These are phyloP conservation scores for Acanthamoeba culbertsoni DNA, from an alignment of 208 protist genomes.

Conservation along the genomic window DNA sequence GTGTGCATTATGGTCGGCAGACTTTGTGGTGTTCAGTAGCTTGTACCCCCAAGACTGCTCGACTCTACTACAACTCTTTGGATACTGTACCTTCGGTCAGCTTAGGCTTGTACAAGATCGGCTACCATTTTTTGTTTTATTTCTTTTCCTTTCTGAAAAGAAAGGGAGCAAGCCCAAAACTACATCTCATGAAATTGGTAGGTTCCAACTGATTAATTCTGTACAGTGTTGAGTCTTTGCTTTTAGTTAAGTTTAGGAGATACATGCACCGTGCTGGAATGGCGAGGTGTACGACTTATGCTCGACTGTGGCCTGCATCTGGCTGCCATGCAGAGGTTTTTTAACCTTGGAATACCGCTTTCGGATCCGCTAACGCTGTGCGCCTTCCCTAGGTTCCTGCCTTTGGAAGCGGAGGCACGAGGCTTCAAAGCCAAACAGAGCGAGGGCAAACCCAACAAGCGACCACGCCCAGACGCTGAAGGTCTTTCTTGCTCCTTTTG, in stretches of 20 bases:
- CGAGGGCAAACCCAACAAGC: slow-evolving; percentile 19
- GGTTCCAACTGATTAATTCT: no score
- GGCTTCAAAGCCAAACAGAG: not conserved
- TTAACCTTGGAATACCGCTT: not conserved
- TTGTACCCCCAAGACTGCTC: no score
- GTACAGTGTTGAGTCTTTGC: not conserved
- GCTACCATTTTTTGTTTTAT: no score
- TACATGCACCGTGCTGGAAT: not conserved
- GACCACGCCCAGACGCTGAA: slow-evolving; percentile 1
- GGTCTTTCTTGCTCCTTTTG: not conserved
- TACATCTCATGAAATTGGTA: no score
- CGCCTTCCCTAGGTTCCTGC: slow-evolving; percentile 31
- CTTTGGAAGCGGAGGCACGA: not conserved
- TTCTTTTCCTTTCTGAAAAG: no score
- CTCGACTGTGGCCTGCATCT: slow-evolving; percentile 19
- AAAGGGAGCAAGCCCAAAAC: no score
- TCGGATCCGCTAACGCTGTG: no score
- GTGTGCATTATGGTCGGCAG: no score
- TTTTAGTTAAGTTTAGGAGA: not conserved
- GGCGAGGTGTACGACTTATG: not conserved
- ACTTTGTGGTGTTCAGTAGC: no score
- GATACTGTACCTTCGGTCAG: no score
- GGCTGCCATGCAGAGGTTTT: not conserved
- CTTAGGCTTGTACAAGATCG: no score
- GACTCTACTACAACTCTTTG: no score